phyloP scores from a whole-genome alignment of 805 yeast genomes.

The Tetrapisispora nanseiensis region DNA sequence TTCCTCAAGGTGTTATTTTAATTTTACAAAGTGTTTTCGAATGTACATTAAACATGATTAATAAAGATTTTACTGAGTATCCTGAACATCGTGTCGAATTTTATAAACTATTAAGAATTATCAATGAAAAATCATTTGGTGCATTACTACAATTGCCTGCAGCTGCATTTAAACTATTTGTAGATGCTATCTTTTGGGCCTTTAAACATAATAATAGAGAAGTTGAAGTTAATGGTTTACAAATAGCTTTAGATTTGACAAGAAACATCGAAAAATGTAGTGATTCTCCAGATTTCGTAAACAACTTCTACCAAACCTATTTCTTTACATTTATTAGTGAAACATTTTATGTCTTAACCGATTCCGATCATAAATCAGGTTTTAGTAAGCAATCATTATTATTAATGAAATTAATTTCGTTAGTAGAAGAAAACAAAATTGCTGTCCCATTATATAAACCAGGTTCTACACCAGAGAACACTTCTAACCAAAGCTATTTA shows the following conservation, averaged over 20 bases:
- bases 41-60: slow-evolving; percentile 91
- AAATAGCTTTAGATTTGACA: slow-evolving; percentile 71
- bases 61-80: slow-evolving; percentile 88
- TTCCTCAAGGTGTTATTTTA: slow-evolving; percentile 80
- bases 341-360: slow-evolving; percentile 87
- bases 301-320: slow-evolving; percentile 79
- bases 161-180: slow-evolving; percentile 79
- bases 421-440: slow-evolving; percentile 70
- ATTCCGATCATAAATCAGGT: slow-evolving; percentile 96
- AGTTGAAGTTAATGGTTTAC: slow-evolving; percentile 86
- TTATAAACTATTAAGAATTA: slow-evolving; percentile 79
- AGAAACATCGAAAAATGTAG: slow-evolving; percentile 76
- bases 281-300: slow-evolving; percentile 47
- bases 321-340: slow-evolving; percentile 85
- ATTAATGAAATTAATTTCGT: slow-evolving; percentile 69
- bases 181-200: slow-evolving; percentile 96
- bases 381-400: slow-evolving; percentile 80
- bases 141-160: slow-evolving; percentile 85
- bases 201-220: slow-evolving; percentile 96
- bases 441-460: slow-evolving; percentile 66
- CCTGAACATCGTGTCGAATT: slow-evolving; percentile 98
- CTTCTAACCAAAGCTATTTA: slow-evolving; percentile 68
- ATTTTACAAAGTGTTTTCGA: slow-evolving; percentile 88
- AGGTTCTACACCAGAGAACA: slow-evolving; percentile 79
- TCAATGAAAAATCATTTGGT: slow-evolving; percentile 73